Conservation (phyloP, 1,284 basidiomycete genomes). For the Microstroma glucosiphilum region DNA sequence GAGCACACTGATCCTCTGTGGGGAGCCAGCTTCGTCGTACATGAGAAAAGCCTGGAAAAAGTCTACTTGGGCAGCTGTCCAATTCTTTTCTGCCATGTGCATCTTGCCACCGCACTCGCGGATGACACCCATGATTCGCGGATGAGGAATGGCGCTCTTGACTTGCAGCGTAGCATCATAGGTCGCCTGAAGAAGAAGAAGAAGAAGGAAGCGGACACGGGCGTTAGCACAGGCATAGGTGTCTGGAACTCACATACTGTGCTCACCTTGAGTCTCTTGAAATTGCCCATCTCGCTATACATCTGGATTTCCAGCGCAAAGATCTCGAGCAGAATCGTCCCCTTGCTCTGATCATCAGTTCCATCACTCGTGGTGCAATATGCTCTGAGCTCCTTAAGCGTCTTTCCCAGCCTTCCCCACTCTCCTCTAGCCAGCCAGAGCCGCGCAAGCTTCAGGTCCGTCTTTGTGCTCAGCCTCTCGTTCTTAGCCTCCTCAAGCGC, state of each 20-base stretch:
- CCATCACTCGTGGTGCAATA: constrained; percentile 59
- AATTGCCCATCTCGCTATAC: constrained; percentile 93
- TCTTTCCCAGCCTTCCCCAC: constrained; percentile 65
- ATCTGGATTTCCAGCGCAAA: constrained; percentile 98
- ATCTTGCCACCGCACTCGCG: constrained; percentile 99
- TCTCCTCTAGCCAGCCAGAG: constrained; percentile 94
- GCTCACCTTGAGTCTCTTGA: constrained; percentile 74
- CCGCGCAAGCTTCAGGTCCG: constrained; percentile 92
- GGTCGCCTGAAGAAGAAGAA: constrained; percentile 61
- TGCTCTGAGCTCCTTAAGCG: constrained; percentile 54
- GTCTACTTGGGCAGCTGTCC: constrained; percentile 92
- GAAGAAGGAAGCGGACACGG: background rate
- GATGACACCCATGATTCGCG: constrained; percentile 96
- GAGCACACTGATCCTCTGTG: constrained; percentile 91
- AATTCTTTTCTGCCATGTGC: constrained; percentile 99
- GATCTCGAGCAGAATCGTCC: constrained; percentile 90
- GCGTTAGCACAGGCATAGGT: background rate
- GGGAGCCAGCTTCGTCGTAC: constrained; percentile 95
- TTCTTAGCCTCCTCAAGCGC: constrained; percentile 90
- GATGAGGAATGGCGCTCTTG: constrained; percentile 93
- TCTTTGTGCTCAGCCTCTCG: constrained; percentile 91
- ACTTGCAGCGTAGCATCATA: constrained; percentile 91
- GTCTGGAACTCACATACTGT: background rate
- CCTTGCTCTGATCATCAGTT: constrained; percentile 75
- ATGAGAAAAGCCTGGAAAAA: constrained; percentile 98